Evolutionary conservation across 345 rosid genomes (phyloP).

Genomic region (Eucalyptus leucophloia): DNA sequence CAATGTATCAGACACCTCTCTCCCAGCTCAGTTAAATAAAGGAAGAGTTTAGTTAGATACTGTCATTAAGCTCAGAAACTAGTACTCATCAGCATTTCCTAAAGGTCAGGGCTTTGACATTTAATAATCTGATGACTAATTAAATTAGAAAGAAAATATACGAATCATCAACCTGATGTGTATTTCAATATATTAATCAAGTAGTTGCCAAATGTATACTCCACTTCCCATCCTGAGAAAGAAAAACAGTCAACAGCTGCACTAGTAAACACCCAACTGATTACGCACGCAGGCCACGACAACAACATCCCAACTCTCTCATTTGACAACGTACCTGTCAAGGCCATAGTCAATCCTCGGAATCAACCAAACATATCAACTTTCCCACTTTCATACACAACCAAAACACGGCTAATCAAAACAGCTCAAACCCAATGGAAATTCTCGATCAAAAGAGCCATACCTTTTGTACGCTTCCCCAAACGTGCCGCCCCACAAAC

Average conservation of each 20-base stretch:
- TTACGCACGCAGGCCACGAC: background rate
- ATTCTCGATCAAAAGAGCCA: background rate
- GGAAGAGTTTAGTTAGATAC: background rate
- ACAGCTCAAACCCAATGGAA: background rate
- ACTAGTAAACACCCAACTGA: background rate
- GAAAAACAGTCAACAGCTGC: background rate
- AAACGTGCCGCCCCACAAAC: conserved; percentile 99
- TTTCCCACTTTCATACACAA: background rate
- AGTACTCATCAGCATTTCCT: background rate
- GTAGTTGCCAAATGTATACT: background rate
- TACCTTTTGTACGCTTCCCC: conserved; percentile 95
- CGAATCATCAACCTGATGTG: background rate
- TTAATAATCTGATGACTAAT: background rate
- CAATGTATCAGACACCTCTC: background rate
- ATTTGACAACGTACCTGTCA: background rate
- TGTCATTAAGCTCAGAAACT: background rate
- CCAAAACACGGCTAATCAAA: background rate
- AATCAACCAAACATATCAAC: background rate
- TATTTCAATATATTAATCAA: background rate
- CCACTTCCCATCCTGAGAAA: background rate
- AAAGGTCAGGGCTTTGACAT: background rate
- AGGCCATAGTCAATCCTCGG: background rate
- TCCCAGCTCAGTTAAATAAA: background rate
- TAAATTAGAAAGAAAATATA: background rate
- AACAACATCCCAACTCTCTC: background rate